phyloP scores from a whole-genome alignment of 768 basidiomycete genomes.

The Mycena maculata region DNA sequence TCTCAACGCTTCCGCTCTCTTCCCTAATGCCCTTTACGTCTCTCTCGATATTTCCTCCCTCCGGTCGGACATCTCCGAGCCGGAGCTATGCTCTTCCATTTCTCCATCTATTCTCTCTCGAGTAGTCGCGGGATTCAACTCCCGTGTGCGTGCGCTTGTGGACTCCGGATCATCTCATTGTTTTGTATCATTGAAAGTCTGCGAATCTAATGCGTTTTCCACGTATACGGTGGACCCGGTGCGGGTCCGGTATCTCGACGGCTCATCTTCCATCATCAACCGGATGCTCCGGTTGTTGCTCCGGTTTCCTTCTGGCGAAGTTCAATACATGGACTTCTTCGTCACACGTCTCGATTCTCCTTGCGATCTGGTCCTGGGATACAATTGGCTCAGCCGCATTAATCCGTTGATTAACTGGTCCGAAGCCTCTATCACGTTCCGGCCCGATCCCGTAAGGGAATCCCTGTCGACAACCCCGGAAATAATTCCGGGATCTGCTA shows the following conservation, averaged over 20 bases:
- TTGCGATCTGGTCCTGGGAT: slow-evolving; percentile 3
- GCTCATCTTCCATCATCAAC: slow-evolving; percentile 7
- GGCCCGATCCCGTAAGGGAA: background rate
- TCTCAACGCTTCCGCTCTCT: slow-evolving; percentile 27
- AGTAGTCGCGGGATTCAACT: background rate
- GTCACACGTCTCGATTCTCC: slow-evolving; percentile 24
- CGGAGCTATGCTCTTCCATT: background rate
- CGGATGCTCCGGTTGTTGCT: background rate
- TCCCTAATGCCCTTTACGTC: slow-evolving; percentile 12
- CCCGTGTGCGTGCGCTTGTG: background rate
- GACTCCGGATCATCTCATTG: slow-evolving; percentile 20
- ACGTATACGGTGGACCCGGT: background rate
- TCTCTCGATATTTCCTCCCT: background rate
- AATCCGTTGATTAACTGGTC: slow-evolving; percentile 9
- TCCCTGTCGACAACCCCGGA: background rate
- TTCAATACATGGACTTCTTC: slow-evolving; percentile 1
- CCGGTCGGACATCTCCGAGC: background rate
- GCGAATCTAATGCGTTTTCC: background rate
- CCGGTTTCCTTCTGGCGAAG: slow-evolving; percentile 8
- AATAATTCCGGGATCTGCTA: background rate
- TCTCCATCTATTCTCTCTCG: background rate
- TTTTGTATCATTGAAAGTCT: background rate
- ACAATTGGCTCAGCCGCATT: slow-evolving; percentile 1
- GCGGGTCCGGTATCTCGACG: slow-evolving; percentile 5
- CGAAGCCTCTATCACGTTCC: background rate